Percentiles rank a stretch among this genome's conserved stretches.
phyloP scores from a whole-genome alignment of 108 stramenopile species.

The Nitzschia inconspicua region DNA sequence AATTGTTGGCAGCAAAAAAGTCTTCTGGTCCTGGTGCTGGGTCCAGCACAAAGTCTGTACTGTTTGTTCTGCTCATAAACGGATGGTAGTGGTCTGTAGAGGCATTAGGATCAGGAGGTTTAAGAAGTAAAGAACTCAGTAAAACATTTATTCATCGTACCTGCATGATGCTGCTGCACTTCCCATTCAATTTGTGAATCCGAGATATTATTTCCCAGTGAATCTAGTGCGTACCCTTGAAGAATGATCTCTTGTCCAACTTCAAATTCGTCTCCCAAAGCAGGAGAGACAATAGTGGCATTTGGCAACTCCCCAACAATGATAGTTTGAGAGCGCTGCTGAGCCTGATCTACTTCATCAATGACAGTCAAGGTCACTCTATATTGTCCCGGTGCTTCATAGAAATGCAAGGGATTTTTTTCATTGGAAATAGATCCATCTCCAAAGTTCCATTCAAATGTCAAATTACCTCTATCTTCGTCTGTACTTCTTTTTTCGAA shows the following conservation, averaged over 20 bases:
- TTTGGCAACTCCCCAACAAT: not conserved
- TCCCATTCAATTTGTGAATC: slow-evolving; percentile 21
- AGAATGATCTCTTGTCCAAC: not conserved
- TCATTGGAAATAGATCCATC: slow-evolving; percentile 4
- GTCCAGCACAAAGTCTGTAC: not conserved
- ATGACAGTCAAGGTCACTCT: slow-evolving; percentile 6
- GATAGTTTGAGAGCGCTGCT: not conserved
- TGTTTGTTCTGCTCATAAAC: slow-evolving; percentile 5
- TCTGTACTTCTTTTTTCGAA: slow-evolving; percentile 18
- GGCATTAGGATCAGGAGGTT: too few relatives aligned
- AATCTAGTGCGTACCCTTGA: not conserved
- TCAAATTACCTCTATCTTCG: slow-evolving; percentile 8
- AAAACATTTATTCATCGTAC: too few relatives aligned
- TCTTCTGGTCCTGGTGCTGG: slow-evolving; percentile 20
- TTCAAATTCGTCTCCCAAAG: not conserved
- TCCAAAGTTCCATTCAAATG: slow-evolving; percentile 24
- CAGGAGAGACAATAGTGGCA: not conserved
- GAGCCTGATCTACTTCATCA: slow-evolving; percentile 3
- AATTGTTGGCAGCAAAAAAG: slow-evolving; percentile 13
- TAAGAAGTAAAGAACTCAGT: too few relatives aligned
- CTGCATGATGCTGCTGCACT: slow-evolving; percentile 25
- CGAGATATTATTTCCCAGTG: not conserved
- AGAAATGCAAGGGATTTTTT: not conserved
- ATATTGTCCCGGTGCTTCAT: not conserved
- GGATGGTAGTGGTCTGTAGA: slow-evolving; percentile 27